phyloP scores from a whole-genome alignment of 2,329 filamentous ascomycete genomes.

The Alternaria sp. region DNA sequence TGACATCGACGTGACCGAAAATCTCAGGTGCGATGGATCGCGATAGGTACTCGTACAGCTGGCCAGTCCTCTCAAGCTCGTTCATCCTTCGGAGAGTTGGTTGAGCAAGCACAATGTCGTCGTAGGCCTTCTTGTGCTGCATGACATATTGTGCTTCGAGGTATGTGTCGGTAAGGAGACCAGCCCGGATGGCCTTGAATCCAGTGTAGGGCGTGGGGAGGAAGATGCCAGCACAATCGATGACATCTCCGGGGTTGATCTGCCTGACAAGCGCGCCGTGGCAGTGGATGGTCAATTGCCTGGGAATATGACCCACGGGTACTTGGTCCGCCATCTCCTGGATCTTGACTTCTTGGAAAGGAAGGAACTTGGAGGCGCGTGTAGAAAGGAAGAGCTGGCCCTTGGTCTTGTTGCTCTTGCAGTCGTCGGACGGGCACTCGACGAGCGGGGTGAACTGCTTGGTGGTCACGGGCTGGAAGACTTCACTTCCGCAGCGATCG shows the following conservation, averaged over 20 bases:
- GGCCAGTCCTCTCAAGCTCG: slow-evolving; percentile 81
- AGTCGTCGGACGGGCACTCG: slow-evolving; percentile 88
- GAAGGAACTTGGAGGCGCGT: slow-evolving; percentile 94
- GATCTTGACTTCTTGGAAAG: slow-evolving; percentile 98
- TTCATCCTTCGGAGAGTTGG: slow-evolving; percentile 83
- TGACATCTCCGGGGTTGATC: slow-evolving; percentile 90
- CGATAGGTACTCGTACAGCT: slow-evolving; percentile 93
- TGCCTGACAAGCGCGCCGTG: slow-evolving; percentile 84
- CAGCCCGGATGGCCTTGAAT: slow-evolving; percentile 95
- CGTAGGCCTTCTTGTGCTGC: slow-evolving; percentile 98
- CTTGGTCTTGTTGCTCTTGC: slow-evolving; percentile 86
- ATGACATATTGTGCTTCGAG: slow-evolving; percentile 91
- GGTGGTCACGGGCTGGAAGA: slow-evolving; percentile 92
- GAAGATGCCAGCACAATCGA: slow-evolving; percentile 95
- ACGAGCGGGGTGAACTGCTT: slow-evolving; percentile 89
- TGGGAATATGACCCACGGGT: slow-evolving; percentile 94
- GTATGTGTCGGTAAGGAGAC: slow-evolving; percentile 96
- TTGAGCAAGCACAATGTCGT: slow-evolving; percentile 84
- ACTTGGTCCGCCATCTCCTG: slow-evolving; percentile 99
- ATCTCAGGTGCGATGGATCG: slow-evolving; percentile 98
- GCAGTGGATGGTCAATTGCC: slow-evolving; percentile 87
- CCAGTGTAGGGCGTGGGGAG: slow-evolving; percentile 98
- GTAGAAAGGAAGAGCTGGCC: slow-evolving; percentile 93
- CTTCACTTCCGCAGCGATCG: slow-evolving; percentile 93
- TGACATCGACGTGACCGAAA: slow-evolving; percentile 94